Evolutionary conservation across 2,329 filamentous ascomycete species (phyloP).

Genomic region (Fusarium irregulare): DNA sequence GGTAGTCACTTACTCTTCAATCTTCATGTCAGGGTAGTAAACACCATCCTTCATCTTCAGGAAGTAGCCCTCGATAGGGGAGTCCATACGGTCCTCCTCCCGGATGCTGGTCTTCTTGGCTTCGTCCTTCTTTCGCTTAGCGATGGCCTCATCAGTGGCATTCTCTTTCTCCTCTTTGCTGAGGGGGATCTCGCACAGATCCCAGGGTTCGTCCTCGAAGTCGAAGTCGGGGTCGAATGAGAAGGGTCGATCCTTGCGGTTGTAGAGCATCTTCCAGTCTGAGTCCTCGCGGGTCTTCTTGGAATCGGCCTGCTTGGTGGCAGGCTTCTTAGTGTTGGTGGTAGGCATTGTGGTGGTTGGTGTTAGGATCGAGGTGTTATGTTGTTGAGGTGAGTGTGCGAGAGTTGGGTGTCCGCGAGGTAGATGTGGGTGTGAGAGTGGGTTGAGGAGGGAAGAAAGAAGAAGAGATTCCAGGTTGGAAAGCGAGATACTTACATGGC

Average conservation of each 20-base stretch:
- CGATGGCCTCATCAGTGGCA: background rate
- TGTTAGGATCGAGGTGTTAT: background rate
- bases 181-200: background rate
- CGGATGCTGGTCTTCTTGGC: background rate
- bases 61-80: background rate
- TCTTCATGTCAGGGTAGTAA: background rate
- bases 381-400: background rate
- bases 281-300: background rate
- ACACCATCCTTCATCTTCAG: background rate
- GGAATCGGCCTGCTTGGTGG: background rate
- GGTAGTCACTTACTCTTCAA: background rate
- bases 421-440: background rate
- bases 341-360: background rate
- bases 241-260: background rate
- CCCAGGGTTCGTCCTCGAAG: background rate
- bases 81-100: background rate
- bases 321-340: background rate
- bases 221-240: background rate
- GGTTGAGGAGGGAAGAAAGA: background rate
- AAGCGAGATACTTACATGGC: background rate
- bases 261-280: background rate
- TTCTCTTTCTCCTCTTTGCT: background rate
- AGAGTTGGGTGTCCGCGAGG: background rate
- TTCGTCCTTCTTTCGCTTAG: background rate
- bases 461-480: background rate